Conservation (phyloP, 148 eudicot species). For the Persicaria tinctoria region DNA sequence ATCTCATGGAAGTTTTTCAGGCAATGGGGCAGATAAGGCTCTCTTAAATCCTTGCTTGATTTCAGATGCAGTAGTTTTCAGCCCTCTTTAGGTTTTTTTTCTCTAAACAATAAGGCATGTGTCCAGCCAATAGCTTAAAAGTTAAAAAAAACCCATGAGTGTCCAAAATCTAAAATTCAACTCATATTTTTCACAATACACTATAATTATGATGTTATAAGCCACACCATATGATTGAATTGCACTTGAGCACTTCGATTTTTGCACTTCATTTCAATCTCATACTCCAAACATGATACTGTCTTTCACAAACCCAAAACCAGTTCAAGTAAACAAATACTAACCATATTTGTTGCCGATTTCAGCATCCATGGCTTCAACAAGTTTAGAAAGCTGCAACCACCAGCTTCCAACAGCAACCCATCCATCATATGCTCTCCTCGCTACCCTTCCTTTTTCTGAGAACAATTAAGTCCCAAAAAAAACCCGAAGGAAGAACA, state of each 20-base stretch:
- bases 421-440: constrained; percentile 59
- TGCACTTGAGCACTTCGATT: not conserved
- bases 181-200: not conserved
- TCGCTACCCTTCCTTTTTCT: constrained; percentile 15
- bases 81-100: constrained; percentile 32
- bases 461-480: not conserved
- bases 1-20: constrained; percentile 90
- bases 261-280: not conserved
- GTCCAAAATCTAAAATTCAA: not conserved
- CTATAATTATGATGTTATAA: too few species aligned
- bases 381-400: constrained; percentile 86
- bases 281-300: not conserved
- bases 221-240: not conserved
- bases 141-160: not conserved
- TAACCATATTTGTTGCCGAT: constrained; percentile 81
- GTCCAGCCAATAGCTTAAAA: not conserved
- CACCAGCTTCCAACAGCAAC: constrained; percentile 91
- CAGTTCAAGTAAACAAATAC: constrained; percentile 1
- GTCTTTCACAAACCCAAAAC: not conserved
- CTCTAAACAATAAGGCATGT: not conserved
- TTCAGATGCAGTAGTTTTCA: constrained; percentile 53
- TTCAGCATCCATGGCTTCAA: constrained; percentile 58
- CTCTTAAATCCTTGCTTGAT: constrained; percentile 96
- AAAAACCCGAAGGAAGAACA: not conserved
- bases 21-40: constrained; percentile 91